These are phyloP conservation scores for Cunninghamia lanceolata DNA, from an alignment of 75 land plant species.

Conservation along the genomic window DNA sequence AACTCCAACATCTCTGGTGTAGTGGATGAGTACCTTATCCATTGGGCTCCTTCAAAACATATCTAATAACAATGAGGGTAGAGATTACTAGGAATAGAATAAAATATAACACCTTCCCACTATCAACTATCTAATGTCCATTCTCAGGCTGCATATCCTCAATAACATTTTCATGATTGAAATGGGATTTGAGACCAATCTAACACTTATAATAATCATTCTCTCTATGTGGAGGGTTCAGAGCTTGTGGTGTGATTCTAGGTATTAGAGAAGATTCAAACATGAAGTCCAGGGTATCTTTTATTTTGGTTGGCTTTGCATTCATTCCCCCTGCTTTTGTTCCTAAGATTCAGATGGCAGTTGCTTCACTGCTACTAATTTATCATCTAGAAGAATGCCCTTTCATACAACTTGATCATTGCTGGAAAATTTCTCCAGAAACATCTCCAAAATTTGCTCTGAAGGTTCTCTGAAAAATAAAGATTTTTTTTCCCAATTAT, in stretches of 20 bases:
- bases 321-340: constrained; percentile 30
- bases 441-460: constrained; percentile 2
- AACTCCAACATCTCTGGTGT: too few relatives aligned
- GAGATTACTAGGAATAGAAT: too few relatives aligned
- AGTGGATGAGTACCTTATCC: too few relatives aligned
- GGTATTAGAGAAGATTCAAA: constrained; percentile 92
- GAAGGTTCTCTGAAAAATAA: neutral
- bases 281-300: constrained; percentile 86
- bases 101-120: too few relatives aligned
- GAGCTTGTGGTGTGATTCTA: constrained; percentile 76
- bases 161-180: constrained; percentile 23
- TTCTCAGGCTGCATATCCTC: neutral
- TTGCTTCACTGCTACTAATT: too few relatives aligned
- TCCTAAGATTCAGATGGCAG: too few relatives aligned
- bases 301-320: constrained; percentile 35
- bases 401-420: neutral
- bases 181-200: constrained; percentile 84
- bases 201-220: constrained; percentile 88
- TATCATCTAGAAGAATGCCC: too few relatives aligned
- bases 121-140: neutral
- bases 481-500: neutral
- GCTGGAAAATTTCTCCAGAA: neutral
- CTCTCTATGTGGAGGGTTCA: constrained; percentile 69
- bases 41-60: too few relatives aligned
- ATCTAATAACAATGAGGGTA: too few relatives aligned